A percentile compares a stretch with the other conserved stretches of the same genome.
Conservation (phyloP, 371 early-diverging fungal genomes). For the Mortierella sp. region DNA sequence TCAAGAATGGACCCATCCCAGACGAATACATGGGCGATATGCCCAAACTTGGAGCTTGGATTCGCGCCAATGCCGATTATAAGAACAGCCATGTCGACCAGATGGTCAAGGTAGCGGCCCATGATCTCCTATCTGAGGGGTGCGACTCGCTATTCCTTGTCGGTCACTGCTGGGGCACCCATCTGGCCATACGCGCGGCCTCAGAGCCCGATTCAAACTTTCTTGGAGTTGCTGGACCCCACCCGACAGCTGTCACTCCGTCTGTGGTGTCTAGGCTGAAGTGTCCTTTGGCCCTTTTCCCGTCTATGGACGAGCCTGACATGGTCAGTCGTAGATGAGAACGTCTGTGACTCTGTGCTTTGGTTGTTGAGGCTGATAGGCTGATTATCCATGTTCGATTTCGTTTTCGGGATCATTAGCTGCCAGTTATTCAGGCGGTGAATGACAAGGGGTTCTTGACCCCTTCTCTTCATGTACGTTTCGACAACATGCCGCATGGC, state of each 20-base stretch:
- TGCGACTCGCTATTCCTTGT: conserved; percentile 19
- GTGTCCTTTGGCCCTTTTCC: conserved; percentile 22
- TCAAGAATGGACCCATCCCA: conserved; percentile 22
- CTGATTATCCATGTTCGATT: not conserved
- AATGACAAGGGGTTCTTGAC: conserved; percentile 14
- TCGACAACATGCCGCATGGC: conserved; percentile 20
- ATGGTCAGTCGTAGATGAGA: conserved; percentile 6
- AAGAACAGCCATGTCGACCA: conserved; percentile 15
- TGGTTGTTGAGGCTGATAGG: not conserved
- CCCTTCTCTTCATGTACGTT: conserved; percentile 16
- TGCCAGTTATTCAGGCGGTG: conserved; percentile 17
- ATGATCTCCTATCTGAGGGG: conserved; percentile 15
- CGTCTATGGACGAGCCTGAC: conserved; percentile 24
- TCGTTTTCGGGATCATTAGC: not conserved
- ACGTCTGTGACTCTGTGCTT: not conserved
- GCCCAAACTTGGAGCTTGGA: conserved; percentile 22
- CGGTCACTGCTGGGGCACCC: conserved; percentile 42
- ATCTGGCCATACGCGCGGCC: conserved; percentile 19
- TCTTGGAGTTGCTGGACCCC: conserved; percentile 24
- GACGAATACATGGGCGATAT: conserved; percentile 32
- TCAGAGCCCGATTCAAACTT: conserved; percentile 16
- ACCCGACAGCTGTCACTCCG: conserved; percentile 15
- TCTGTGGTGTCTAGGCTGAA: conserved; percentile 16
- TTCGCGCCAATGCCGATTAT: conserved; percentile 31
- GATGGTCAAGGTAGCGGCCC: conserved; percentile 23